Base-by-base conservation (phyloP, 108 stramenopile species). In the Aurantiochytrium sp. region DNA sequence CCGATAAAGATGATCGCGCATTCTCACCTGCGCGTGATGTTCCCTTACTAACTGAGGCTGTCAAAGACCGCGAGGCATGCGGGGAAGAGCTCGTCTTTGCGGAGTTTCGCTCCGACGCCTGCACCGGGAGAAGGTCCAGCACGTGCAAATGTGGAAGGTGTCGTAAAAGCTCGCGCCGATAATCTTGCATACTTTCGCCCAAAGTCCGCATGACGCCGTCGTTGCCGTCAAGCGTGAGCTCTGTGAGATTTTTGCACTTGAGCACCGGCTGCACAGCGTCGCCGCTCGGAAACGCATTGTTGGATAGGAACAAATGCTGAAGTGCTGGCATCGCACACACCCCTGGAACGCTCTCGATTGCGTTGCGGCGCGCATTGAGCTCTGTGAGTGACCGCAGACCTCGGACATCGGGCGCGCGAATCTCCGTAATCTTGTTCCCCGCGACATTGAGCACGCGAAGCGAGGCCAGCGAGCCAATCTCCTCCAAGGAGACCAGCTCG, bases 361-460 rank as follows among this genome's bases (percentile, higher is more conserved):
- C 19, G 76, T 93, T 93, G 3, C 93, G 88, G 59, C 93, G 57
- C 16, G 92, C 91, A 59, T 94, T 94, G 5, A 94, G 91, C 90
- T 94, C 93, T 59, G 93, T 93, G 4, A 94, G 91, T 14, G 92
- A 90, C 0, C 58, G 87, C 4, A 94, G 90, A 47, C 87, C 49
- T 8, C 64, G 64, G 10, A 69, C 42, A 8, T 90, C 43, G 49
- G 92, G 59, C 14, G 92, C 92, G 58, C 90, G 71, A 12, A 93
- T 89, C 19, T 21, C 55, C n/a, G 55, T 87, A 44, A 92, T 51
- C 21, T 60, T 28, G 51, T 93, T 93, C 0, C 93, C 93, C 19
- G 93, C 93, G 5, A 94, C 89, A 72, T 94, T 94, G 23, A 94
- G 71, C 51, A 94, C 93, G 28, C 93, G 57, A 59, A 94, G 43